Percentiles rank a stretch among this genome's conserved stretches.
Conservation (phyloP, 306 rosid genomes). For the Rubus idaeus region DNA sequence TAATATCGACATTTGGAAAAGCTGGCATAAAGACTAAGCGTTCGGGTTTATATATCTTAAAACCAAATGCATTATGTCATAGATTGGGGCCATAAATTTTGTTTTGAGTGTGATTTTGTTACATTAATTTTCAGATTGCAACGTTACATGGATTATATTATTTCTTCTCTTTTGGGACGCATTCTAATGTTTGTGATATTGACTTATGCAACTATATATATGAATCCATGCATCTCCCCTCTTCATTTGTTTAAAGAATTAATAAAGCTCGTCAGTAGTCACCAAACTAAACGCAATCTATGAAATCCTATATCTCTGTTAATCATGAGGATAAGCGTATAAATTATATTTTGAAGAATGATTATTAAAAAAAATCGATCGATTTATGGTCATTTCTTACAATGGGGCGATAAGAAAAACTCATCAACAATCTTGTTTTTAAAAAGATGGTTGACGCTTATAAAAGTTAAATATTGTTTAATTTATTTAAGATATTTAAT, state of each 20-base stretch:
- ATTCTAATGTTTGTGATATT: conserved; percentile 21
- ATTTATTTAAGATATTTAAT: too few relatives aligned
- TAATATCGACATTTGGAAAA: conserved; percentile 31
- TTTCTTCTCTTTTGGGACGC: conserved; percentile 13
- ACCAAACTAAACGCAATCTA: background rate
- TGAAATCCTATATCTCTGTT: background rate
- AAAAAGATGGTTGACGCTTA: too few relatives aligned
- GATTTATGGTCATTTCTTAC: too few relatives aligned
- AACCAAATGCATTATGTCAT: conserved; percentile 12
- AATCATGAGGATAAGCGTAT: background rate
- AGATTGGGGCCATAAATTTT: conserved; percentile 25
- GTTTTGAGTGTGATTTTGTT: conserved; percentile 23
- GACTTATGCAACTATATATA: conserved; percentile 8
- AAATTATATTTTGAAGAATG: too few relatives aligned
- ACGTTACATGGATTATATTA: conserved; percentile 6
- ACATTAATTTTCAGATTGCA: conserved; percentile 16
- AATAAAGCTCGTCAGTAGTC: background rate
- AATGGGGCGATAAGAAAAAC: too few relatives aligned
- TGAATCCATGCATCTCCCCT: background rate
- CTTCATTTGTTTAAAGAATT: conserved; percentile 1
- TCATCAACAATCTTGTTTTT: too few relatives aligned
- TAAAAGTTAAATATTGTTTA: too few relatives aligned
- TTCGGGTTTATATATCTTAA: conserved; percentile 1
- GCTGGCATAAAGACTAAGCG: conserved; percentile 26
- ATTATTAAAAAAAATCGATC: too few relatives aligned